phyloP scores from a whole-genome alignment of 2,329 filamentous ascomycete species.

The Cladosporium sp. region DNA sequence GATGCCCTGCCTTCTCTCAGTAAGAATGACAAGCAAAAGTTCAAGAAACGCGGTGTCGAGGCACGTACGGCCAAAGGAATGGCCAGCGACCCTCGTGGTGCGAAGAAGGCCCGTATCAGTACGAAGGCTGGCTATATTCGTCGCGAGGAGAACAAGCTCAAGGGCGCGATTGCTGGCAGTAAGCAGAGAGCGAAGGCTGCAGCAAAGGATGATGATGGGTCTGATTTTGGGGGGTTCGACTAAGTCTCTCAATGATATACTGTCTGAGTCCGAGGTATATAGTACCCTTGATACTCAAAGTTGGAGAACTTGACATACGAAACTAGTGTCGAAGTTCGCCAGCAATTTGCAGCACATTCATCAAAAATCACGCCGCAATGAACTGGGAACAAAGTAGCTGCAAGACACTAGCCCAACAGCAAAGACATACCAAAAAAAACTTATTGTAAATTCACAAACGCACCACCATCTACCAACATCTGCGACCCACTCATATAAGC shows the following conservation, averaged over 20 bases:
- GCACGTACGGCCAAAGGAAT: conserved; percentile 49
- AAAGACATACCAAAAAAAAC: neutral
- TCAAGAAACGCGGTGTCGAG: conserved; percentile 79
- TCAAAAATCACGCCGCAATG: too few relatives aligned
- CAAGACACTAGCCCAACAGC: too few relatives aligned
- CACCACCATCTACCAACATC: conserved; percentile 77
- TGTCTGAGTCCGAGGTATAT: neutral
- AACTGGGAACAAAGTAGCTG: too few relatives aligned
- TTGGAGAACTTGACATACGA: too few relatives aligned
- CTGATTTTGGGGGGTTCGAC: conserved; percentile 41
- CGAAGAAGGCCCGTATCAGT: conserved; percentile 64
- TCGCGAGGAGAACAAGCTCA: conserved; percentile 61
- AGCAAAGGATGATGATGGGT: conserved; percentile 22
- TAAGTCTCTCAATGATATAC: conserved; percentile 11
- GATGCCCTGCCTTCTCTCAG: conserved; percentile 77
- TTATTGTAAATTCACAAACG: conserved; percentile 84
- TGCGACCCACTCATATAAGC: conserved; percentile 79
- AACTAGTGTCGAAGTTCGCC: too few relatives aligned
- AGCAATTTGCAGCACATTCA: too few relatives aligned
- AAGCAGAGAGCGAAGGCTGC: conserved; percentile 28
- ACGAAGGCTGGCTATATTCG: conserved; percentile 75
- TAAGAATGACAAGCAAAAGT: conserved; percentile 76
- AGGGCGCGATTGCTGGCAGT: conserved; percentile 33
- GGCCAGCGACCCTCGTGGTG: conserved; percentile 38
- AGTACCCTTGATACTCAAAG: too few relatives aligned